These are phyloP conservation scores for Rhododendron ferrugineum DNA, from an alignment of 148 eudicot genomes.

Conservation along the genomic window DNA sequence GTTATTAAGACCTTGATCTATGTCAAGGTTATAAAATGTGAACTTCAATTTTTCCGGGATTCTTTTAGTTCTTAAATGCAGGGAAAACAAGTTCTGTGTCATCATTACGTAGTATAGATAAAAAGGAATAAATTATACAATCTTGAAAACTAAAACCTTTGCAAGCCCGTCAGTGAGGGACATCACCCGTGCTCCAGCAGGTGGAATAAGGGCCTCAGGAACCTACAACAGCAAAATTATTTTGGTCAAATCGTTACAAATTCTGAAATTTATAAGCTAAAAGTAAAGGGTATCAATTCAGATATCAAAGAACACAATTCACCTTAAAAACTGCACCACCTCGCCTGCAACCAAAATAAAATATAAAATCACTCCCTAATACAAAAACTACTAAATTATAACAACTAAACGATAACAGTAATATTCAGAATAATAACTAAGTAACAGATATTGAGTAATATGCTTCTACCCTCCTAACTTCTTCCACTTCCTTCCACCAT, in stretches of 20 bases:
- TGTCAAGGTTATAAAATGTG: neutral
- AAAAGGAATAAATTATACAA: neutral
- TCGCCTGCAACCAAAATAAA: constrained; percentile 50
- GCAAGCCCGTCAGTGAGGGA: constrained; percentile 95
- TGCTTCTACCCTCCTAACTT: constrained; percentile 89
- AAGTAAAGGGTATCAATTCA: constrained; percentile 1
- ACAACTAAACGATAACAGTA: neutral
- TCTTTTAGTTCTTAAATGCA: neutral
- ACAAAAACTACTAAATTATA: constrained; percentile 1
- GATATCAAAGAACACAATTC: constrained; percentile 11
- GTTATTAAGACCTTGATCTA: neutral
- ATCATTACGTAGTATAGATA: neutral
- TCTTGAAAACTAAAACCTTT: constrained; percentile 42
- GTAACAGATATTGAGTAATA: neutral
- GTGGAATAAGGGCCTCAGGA: constrained; percentile 96
- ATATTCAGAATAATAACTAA: neutral
- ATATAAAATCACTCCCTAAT: neutral
- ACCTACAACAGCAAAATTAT: constrained; percentile 43
- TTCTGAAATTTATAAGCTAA: constrained; percentile 3
- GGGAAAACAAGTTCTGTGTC: neutral
- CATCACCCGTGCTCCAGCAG: constrained; percentile 98
- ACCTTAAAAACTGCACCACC: constrained; percentile 96
- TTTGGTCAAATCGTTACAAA: constrained; percentile 7
- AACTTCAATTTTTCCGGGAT: neutral
- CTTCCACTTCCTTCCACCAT: constrained; percentile 99